Base-by-base conservation (phyloP, 78 protist genomes). In the Dictyostelium capitatum region DNA sequence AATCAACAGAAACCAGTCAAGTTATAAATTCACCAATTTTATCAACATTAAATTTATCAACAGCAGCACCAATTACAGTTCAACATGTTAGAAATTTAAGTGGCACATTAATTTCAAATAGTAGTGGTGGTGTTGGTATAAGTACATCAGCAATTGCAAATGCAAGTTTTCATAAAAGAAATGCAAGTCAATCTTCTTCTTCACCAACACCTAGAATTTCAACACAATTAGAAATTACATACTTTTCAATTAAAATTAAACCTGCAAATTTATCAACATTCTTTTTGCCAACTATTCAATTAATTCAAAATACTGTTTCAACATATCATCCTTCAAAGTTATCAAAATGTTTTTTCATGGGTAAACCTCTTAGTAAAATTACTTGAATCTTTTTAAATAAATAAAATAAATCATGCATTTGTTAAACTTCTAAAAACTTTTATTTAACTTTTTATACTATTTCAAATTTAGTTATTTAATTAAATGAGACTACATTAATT, bases 201-300 rank as follows among this genome's bases (percentile, higher is more conserved):
- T 23, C 67, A 28, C 51, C 82, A 77, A 50, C 28, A 37, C 59
- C 57, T 14, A 43, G 82, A 50, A 50, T 77, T 20, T 50, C 82
- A 11, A 28, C 57, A 1, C 57, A 46, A 77, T 28, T 50, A 1
- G 82, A 77, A 28, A 77, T 77, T 3, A 50, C 82, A 19, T 77
- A 77, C 25, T 77, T 77, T 32, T 37, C 64, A 12, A 50, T 77
- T 50, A 12, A 50, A 77, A 77, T 77, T 14, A 43, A 77, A 28
- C 64, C 82, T 25, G 47, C 82, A 23, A 37, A 28, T 28, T 28
- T 50, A 77, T 50, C 64, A 46, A 77, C 46, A 25, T 77, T 77
- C 82, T 77, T 77, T 77, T 50, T 43, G 28, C 82, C 82, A 77
- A 77, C 82, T 10, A 50, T 77, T 50, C 82, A 77, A 62, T 17